Conservation (phyloP, 352 stramenopile species). For the Phytophthora sp. region DNA sequence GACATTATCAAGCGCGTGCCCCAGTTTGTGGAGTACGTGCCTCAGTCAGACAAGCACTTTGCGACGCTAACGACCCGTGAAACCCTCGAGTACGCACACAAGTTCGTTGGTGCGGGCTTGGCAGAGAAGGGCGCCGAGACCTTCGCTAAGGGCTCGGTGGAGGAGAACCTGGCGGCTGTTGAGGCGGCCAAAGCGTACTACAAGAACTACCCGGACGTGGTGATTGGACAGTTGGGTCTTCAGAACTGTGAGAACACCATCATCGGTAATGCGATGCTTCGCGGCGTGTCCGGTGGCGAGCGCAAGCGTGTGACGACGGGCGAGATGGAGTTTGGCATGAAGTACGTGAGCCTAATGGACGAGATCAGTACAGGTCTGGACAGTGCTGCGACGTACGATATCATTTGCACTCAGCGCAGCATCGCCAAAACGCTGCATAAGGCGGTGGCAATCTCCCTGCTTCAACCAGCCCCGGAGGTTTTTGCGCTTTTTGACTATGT, state of each 20-base stretch:
- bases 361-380: constrained; percentile 59
- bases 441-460: constrained; percentile 70
- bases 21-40: not conserved
- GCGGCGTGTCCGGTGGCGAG: constrained; percentile 67
- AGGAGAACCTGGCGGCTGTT: constrained; percentile 25
- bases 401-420: constrained; percentile 41
- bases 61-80: not conserved
- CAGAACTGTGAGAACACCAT: constrained; percentile 63
- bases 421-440: constrained; percentile 47
- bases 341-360: constrained; percentile 71
- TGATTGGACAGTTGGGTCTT: constrained; percentile 43
- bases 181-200: constrained; percentile 31
- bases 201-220: constrained; percentile 34
- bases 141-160: constrained; percentile 29
- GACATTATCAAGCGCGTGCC: not conserved
- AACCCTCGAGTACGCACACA: constrained; percentile 33
- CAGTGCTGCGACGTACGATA: constrained; percentile 54
- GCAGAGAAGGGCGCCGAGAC: constrained; percentile 36
- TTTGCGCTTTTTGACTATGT: constrained; percentile 52
- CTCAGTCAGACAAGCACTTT: not conserved
- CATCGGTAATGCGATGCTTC: constrained; percentile 57
- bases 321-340: constrained; percentile 90
- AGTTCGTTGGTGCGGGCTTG: constrained; percentile 29
- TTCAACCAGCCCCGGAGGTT: constrained; percentile 80
- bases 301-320: constrained; percentile 77